Evolutionary conservation across 352 stramenopile genomes (phyloP).

Genomic region (Pythium grandisporangium): DNA sequence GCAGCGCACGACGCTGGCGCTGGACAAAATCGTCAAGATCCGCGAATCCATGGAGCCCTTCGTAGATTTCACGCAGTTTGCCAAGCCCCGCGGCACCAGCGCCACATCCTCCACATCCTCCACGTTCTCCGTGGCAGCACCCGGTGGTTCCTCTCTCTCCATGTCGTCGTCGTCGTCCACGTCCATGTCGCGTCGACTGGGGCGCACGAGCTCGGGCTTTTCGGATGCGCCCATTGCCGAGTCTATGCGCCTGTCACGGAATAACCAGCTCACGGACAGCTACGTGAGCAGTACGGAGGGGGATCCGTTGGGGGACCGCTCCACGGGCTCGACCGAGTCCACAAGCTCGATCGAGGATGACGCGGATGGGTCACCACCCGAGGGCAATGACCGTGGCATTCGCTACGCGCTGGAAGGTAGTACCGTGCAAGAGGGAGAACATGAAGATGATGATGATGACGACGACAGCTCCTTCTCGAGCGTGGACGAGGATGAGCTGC

Average conservation of each 20-base stretch:
- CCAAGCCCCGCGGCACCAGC: too few relatives aligned
- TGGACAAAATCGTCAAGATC: conserved; percentile 80
- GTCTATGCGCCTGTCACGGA: conserved; percentile 3
- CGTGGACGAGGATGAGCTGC: conserved; percentile 36
- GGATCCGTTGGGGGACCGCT: conserved; percentile 21
- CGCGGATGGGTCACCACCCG: conserved; percentile 1
- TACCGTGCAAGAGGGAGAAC: conserved; percentile 16
- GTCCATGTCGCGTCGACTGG: conserved; percentile 6
- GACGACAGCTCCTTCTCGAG: conserved; percentile 35
- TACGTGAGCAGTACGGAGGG: conserved; percentile 37
- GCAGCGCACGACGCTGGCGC: conserved; percentile 47
- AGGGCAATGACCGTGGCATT: conserved; percentile 4
- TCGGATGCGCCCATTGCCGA: conserved; percentile 13
- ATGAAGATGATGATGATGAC: conserved; percentile 19
- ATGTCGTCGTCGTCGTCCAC: too few relatives aligned
- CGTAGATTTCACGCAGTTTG: conserved; percentile 77
- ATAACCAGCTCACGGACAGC: conserved; percentile 28
- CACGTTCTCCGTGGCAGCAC: too few relatives aligned
- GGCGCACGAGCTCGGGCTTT: conserved; percentile 6
- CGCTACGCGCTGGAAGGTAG: conserved; percentile 1
- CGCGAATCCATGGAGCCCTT: conserved; percentile 76
- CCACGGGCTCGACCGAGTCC: conserved; percentile 17
- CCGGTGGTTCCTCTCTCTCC: too few relatives aligned
- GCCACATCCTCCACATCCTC: too few relatives aligned
- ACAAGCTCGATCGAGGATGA: conserved; percentile 28